phyloP scores from a whole-genome alignment of 495 filamentous ascomycete species.

The Apodospora peruviana region DNA sequence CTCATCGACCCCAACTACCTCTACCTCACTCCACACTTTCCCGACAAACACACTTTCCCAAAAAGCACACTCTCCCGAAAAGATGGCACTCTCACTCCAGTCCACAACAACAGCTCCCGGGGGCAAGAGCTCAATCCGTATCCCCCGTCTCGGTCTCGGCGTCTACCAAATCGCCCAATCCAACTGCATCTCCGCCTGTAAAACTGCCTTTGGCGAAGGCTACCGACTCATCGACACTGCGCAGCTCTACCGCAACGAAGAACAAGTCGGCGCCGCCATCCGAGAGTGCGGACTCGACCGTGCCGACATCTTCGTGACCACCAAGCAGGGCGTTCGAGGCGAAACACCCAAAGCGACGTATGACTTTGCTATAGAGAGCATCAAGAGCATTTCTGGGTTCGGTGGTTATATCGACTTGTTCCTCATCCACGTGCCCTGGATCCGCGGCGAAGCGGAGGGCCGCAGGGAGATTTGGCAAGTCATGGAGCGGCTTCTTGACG shows the following conservation, averaged over 20 bases:
- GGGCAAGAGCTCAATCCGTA: background rate
- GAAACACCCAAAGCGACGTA: slow-evolving; percentile 1
- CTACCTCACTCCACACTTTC: too few species aligned
- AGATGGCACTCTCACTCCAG: too few species aligned
- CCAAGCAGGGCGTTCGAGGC: slow-evolving; percentile 39
- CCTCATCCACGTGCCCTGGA: slow-evolving; percentile 30
- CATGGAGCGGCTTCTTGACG: slow-evolving; percentile 47
- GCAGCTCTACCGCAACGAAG: slow-evolving; percentile 62
- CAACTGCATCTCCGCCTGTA: background rate
- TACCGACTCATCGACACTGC: slow-evolving; percentile 75
- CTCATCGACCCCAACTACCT: too few species aligned
- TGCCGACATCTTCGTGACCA: slow-evolving; percentile 63
- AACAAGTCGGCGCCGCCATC: slow-evolving; percentile 55
- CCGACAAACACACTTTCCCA: too few species aligned
- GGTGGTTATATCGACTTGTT: slow-evolving; percentile 30
- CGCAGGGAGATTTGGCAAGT: slow-evolving; percentile 58
- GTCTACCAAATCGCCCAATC: background rate
- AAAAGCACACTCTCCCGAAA: too few species aligned
- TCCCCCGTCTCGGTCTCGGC: slow-evolving; percentile 8
- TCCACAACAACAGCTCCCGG: too few species aligned
- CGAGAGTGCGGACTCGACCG: slow-evolving; percentile 51
- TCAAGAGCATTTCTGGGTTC: background rate
- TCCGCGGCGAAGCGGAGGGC: slow-evolving; percentile 37
- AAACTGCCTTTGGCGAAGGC: slow-evolving; percentile 36
- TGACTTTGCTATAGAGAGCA: background rate